Conservation (phyloP, 495 filamentous ascomycete genomes). For the Hypoxylon cercidicola region DNA sequence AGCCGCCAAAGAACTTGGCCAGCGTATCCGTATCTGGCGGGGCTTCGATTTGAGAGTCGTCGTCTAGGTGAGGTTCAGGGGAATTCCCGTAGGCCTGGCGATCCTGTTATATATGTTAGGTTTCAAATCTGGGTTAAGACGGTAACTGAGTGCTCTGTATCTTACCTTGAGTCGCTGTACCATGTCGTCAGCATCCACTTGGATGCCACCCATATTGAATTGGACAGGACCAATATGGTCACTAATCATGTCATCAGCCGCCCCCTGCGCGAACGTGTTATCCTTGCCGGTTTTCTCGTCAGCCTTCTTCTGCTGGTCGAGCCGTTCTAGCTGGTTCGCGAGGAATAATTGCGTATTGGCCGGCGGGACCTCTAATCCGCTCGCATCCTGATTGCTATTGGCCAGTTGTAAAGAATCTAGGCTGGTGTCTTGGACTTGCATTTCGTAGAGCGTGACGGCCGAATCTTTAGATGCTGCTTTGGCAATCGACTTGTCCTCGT, state of each 20-base stretch:
- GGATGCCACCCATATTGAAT: constrained; percentile 97
- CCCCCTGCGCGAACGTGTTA: constrained; percentile 51
- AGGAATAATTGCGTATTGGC: constrained; percentile 86
- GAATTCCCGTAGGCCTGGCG: constrained; percentile 57
- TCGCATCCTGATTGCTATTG: constrained; percentile 59
- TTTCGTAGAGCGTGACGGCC: constrained; percentile 79
- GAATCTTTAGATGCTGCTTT: constrained; percentile 58
- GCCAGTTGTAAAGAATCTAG: constrained; percentile 66
- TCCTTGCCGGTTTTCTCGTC: constrained; percentile 71
- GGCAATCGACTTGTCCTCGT: neutral
- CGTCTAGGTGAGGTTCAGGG: constrained; percentile 47
- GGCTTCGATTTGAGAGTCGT: constrained; percentile 45
- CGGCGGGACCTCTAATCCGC: constrained; percentile 72
- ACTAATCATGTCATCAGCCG: constrained; percentile 70
- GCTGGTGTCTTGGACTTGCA: constrained; percentile 77
- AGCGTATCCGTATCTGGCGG: constrained; percentile 58
- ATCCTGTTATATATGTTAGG: constrained; percentile 50
- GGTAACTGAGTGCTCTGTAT: neutral
- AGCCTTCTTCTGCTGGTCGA: constrained; percentile 72
- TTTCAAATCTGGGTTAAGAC: neutral
- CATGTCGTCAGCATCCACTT: constrained; percentile 97
- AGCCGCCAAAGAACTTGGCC: constrained; percentile 60
- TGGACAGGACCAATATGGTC: constrained; percentile 96
- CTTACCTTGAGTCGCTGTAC: constrained; percentile 84
- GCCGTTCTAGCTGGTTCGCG: constrained; percentile 71